Base-by-base conservation (phyloP, 2,329 filamentous ascomycete species). In the Exophiala alcalophila region DNA sequence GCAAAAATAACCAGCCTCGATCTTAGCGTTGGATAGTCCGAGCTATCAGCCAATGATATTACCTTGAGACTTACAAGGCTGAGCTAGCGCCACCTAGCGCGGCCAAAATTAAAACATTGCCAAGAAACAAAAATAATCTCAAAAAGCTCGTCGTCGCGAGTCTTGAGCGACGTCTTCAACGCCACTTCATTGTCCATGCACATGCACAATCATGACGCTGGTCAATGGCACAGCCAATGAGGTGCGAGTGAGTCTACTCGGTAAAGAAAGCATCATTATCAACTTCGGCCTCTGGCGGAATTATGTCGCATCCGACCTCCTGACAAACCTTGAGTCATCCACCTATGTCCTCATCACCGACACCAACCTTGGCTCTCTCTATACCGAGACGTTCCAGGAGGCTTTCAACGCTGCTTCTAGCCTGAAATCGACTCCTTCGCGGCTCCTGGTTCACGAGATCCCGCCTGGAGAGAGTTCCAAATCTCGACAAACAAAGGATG, bases 331-430 rank as follows among this genome's bases (percentile, higher is more conserved):
- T 48, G 67, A 77, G 36, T 92, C 90, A 14, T 94, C 89, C 12
- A 97, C 91, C 49, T 98, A 97, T 64, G 84, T 97, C 45, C 82
- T 98, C 49, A 86, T 98, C 59, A 97, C 92, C 65, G 92, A 98
- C 68, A 94, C 90, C 31, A 97, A 97, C 62, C 79, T 98, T 49
- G 79, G 78, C 49, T 76, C 83, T 15, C 76, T 83, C 57, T 97
- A 97, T 65, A 82, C 89, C 1, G 80, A 86, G n/a, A 62, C 71
- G 19, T 96, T 98, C 65, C 68, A 81, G 61, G 69, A 76, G 48
- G 71, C 74, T 52, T 91, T 92, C 66, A 67, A 78, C 36, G 68
- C 65, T 40, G 61, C 65, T 16, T 37, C 42, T 9, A 26, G 43
- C 16, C 30, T 41, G 30, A 57, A 61, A 28, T 67, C 72, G 31